A percentile compares a stretch with the other conserved stretches of the same genome.
phyloP scores from a whole-genome alignment of 495 filamentous ascomycete genomes.

The Penicillium antarcticum region DNA sequence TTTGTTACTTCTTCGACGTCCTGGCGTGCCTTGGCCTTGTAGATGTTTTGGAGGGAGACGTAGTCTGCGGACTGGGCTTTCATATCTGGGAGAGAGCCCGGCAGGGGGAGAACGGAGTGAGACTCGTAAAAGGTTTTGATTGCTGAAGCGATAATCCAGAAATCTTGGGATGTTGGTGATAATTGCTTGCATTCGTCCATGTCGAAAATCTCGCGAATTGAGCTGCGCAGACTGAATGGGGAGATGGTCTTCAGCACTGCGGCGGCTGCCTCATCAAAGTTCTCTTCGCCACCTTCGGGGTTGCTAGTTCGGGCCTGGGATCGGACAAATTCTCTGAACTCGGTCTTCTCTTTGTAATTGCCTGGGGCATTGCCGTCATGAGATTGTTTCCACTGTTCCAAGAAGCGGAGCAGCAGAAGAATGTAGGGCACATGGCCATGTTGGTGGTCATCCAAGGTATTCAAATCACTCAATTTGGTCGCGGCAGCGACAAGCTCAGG shows the following conservation, averaged over 20 bases:
- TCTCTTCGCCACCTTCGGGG: slow-evolving; percentile 90
- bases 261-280: slow-evolving; percentile 87
- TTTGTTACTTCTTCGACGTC: slow-evolving; percentile 75
- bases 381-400: slow-evolving; percentile 74
- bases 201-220: slow-evolving; percentile 74
- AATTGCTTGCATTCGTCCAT: slow-evolving; percentile 55
- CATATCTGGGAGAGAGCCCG: slow-evolving; percentile 93
- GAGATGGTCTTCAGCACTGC: slow-evolving; percentile 84
- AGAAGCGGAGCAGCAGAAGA: slow-evolving; percentile 77
- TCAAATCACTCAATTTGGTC: slow-evolving; percentile 62
- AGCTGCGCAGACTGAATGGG: slow-evolving; percentile 59
- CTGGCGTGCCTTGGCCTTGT: slow-evolving; percentile 81
- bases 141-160: slow-evolving; percentile 90
- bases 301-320: slow-evolving; percentile 66
- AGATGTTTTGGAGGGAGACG: slow-evolving; percentile 86
- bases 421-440: slow-evolving; percentile 94
- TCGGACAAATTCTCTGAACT: slow-evolving; percentile 68
- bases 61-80: slow-evolving; percentile 93
- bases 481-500: slow-evolving; percentile 65
- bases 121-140: slow-evolving; percentile 69
- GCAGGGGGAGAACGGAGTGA: slow-evolving; percentile 73
- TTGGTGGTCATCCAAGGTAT: slow-evolving; percentile 70
- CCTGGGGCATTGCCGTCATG: slow-evolving; percentile 68
- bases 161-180: slow-evolving; percentile 46
- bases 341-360: slow-evolving; percentile 82